Base-by-base conservation (phyloP, 2,329 filamentous ascomycete species). In the Xylariaceae sp. region DNA sequence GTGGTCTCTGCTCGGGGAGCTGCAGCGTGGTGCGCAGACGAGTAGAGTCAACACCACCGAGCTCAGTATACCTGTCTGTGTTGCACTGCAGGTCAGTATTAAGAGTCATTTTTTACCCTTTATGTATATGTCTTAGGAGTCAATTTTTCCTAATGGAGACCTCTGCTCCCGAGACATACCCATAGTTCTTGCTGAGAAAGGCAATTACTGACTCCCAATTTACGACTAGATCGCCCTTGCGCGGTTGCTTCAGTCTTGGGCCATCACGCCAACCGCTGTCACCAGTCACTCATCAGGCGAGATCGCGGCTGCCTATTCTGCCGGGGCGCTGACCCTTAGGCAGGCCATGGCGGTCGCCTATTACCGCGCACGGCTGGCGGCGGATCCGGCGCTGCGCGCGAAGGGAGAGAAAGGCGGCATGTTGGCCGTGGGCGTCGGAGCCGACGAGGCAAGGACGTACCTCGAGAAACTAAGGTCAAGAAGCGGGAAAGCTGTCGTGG, bases 221-320 rank as follows among this genome's bases (percentile, higher is more conserved):
- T n/a, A n/a, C n/a, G n/a, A n/a, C n/a, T n/a, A n/a, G 23, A 40
- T 63, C 4, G 47, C 50, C 2, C 9, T 63, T 1, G 53, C 61
- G 1, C 4, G 20, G 1, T 20, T 63, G n/a, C 48, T 63, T 3
- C 2, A 42, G 5, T 12, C 40, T 4, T 57, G 48, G 50, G 58
- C 43, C 1, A 37, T 63, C 10, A 20, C 12, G 1, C 58, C 58
- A 0, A 10, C 44, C 1, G 52, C 50, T 14, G 60, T 63, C 16
- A 46, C 48, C 1, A 49, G 60, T 16, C 60, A 63, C 29, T 61
- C 58, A 4, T 45, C 29, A 3, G 60, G 60, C 5, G 65, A 67
- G 48, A 54, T 55, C 14, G 48, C 52, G n/a, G 50, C 50, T 2
- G 52, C 53, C 2, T 59, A 54, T 20, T 40, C 54, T 3, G 23